Evolutionary conservation across 2,329 filamentous ascomycete genomes (phyloP), one percentile per base, ranked within the genome.

Genomic region (Xylaria sp.): DNA sequence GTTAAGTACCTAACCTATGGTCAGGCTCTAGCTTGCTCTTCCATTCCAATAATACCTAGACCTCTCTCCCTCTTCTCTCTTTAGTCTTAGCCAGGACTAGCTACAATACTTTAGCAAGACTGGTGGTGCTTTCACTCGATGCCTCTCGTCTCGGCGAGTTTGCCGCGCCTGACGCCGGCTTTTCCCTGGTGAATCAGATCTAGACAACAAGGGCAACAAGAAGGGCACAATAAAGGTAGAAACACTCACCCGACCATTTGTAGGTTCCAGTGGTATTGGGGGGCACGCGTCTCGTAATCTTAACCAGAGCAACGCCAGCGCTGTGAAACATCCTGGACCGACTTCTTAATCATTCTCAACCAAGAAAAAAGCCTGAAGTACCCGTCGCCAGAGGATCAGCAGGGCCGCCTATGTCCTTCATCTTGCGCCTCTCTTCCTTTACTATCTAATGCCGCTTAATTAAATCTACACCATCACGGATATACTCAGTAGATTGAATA

Each of bases 261-360:
- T 9, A 15, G 46, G 38, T 23, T 19, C 52, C 28, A 33, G 3
- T 21, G 28, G 28, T 31, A 31, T 5, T 31, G 9, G 28, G 28
- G 4, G 5, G 28, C 28, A 31, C n/a, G 28, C 38, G 31, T 58
- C 43, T 49, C 42, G 47, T 46, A 63, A 53, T 60, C 45, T 55
- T 54, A 49, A 57, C 57, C 63, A 71, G 64, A 47, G 51, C 57
- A 51, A 35, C 8, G 17, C 56, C 47, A 21, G 65, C 68, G 57
- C 35, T 47, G 67, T 71, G 68, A 67, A 68, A 71, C 68, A 52
- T 49, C 50, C 28, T 45, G 55, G 61, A 35, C 60, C 40, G 53
- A 25, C 45, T 5, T 31, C 45, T 57, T 23, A 37, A 59, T 57
- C 25, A 55, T 19, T 33, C 21, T 17, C 54, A 46, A 51, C 46